These are phyloP conservation scores for Anisodus tanguticus DNA, from an alignment of 257 asterid genomes.

Conservation along the genomic window DNA sequence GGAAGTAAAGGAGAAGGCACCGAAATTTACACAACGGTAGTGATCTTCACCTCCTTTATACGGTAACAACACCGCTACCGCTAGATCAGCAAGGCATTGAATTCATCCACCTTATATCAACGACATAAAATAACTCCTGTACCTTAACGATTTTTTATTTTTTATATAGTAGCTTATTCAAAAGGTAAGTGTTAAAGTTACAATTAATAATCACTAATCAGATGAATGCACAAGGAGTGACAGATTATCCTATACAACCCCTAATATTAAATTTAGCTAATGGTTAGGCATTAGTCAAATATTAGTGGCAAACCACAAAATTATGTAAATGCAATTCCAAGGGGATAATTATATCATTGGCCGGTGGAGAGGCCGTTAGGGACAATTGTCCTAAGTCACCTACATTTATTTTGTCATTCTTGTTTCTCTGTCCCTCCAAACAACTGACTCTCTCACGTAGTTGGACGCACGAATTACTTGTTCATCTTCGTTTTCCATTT, in stretches of 20 bases:
- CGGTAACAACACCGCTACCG: neutral
- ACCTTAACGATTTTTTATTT: neutral
- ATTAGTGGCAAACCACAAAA: conserved; percentile 29
- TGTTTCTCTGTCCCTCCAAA: neutral
- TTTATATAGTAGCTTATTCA: neutral
- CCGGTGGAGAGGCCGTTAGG: neutral
- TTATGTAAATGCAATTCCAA: neutral
- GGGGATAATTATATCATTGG: neutral
- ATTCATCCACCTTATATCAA: neutral
- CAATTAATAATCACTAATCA: neutral
- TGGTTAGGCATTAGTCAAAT: conserved; percentile 7
- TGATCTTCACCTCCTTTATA: neutral
- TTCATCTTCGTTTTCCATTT: conserved; percentile 18
- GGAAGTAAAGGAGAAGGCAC: neutral
- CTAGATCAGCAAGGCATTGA: neutral
- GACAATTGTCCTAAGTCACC: neutral
- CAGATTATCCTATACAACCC: neutral
- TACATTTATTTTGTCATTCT: neutral
- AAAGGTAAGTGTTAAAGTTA: conserved; percentile 7
- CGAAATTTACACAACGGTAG: neutral
- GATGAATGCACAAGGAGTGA: conserved; percentile 25
- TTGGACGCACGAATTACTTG: conserved; percentile 31
- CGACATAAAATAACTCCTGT: neutral
- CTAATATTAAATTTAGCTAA: conserved; percentile 15
- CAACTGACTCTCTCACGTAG: conserved; percentile 21